Evolutionary conservation across 495 filamentous ascomycete genomes (phyloP), one percentile per base, ranked within the genome.

Genomic region (Pyronema domesticum): DNA sequence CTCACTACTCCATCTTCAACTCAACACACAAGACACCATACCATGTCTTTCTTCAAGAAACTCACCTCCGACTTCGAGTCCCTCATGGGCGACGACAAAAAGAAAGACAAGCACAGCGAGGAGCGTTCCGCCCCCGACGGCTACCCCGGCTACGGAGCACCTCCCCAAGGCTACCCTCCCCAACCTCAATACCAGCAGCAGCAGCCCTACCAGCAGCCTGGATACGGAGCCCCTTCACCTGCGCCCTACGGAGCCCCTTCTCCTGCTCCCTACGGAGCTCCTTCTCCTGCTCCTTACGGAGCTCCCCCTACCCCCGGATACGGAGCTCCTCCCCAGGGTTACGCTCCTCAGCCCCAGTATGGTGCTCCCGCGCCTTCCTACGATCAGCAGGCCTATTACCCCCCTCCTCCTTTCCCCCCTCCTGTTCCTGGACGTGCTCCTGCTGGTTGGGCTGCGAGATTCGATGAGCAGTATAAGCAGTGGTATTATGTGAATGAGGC

Each of bases 11-110:
- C 23, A 42, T n/a, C 39, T 42, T 17, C 11, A 17, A 13, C 7
- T 42, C 39, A 13, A 42, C 39, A 17, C 7, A 40, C 18, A 47
- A 11, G 3, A 2, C 18, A 14, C 3, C 45, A 10, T 15, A 51
- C 13, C 11, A 58, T 58, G 56, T 58, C 56, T 17, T 58, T 58
- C 33, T 58, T 58, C 46, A 58, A 58, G 40, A 58, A 58, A 51
- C 56, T 58, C 19, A 40, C 42, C 42, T 54, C 56, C 46, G 56
- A 58, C n/a, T 44, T 58, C 19, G 56, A 58, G 52, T 58, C 51
- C 40, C 4, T 58, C 7, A 49, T 45, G 11, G 51, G 51, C 56
- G 54, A 58, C 23, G 47, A 58, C 11, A 48, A 58, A 13, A 54
- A 57, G 30, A 51, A 57, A 52, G 55, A 52, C 19, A 57, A 57